A percentile compares a stretch with the other conserved stretches of the same genome.
phyloP scores from a whole-genome alignment of 2,329 filamentous ascomycete species.

The Fonsecaea monophora region DNA sequence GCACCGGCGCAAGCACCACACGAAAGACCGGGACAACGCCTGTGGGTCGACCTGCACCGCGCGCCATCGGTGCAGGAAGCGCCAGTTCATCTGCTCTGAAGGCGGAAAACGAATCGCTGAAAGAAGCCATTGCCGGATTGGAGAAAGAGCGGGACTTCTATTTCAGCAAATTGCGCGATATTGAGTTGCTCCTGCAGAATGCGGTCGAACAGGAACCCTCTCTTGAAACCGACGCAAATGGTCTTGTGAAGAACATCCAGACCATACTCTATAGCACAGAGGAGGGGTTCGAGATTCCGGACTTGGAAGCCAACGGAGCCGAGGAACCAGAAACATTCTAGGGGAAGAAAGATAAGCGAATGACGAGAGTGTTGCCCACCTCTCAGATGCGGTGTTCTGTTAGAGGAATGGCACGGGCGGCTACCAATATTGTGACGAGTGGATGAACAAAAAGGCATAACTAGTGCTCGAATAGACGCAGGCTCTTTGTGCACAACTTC shows the following conservation, averaged over 20 bases:
- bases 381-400: neutral
- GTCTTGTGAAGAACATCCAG: constrained; percentile 94
- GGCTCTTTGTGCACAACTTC: neutral
- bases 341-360: neutral
- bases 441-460: constrained; percentile 7
- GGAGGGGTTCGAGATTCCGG: constrained; percentile 82
- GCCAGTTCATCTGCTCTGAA: constrained; percentile 63
- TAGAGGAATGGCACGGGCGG: neutral
- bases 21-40: constrained; percentile 67
- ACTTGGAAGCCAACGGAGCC: constrained; percentile 71
- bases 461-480: constrained; percentile 1
- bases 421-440: constrained; percentile 1
- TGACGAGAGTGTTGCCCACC: neutral
- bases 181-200: constrained; percentile 91
- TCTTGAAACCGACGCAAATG: constrained; percentile 90
- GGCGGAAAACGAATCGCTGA: constrained; percentile 84
- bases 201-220: constrained; percentile 91
- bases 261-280: constrained; percentile 97
- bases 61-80: constrained; percentile 46
- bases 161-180: constrained; percentile 97
- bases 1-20: constrained; percentile 55
- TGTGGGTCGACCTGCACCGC: constrained; percentile 45
- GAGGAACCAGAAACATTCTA: constrained; percentile 53
- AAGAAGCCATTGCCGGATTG: constrained; percentile 92
- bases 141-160: constrained; percentile 99